phyloP scores from a whole-genome alignment of 495 filamentous ascomycete genomes.

The Penicillium odoratum region DNA sequence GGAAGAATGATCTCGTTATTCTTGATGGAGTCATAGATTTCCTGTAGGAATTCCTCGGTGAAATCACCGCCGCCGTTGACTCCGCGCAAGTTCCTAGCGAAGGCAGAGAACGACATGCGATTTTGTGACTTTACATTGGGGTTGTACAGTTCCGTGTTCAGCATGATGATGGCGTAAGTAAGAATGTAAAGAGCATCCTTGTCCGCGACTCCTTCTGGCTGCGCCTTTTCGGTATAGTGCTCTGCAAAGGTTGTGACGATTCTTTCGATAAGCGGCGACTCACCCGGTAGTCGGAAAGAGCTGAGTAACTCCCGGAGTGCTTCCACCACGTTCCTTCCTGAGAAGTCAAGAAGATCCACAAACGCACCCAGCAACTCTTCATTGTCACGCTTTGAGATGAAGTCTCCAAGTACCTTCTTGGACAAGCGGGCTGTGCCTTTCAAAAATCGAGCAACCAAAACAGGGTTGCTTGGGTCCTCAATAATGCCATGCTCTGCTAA shows the following conservation, averaged over 20 bases:
- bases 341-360: slow-evolving; percentile 82
- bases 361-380: slow-evolving; percentile 80
- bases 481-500: slow-evolving; percentile 84
- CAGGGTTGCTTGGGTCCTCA: slow-evolving; percentile 66
- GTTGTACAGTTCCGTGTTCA: slow-evolving; percentile 94
- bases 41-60: slow-evolving; percentile 77
- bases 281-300: slow-evolving; percentile 92
- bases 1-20: slow-evolving; percentile 93
- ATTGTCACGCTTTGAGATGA: slow-evolving; percentile 84
- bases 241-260: slow-evolving; percentile 85
- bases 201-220: slow-evolving; percentile 75
- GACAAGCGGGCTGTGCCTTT: slow-evolving; percentile 83
- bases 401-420: slow-evolving; percentile 90
- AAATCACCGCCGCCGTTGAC: slow-evolving; percentile 88
- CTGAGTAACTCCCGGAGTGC: slow-evolving; percentile 83
- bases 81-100: slow-evolving; percentile 83
- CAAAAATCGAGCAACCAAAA: slow-evolving; percentile 75
- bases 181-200: slow-evolving; percentile 89
- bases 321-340: slow-evolving; percentile 82
- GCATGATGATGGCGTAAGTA: slow-evolving; percentile 93
- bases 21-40: slow-evolving; percentile 89
- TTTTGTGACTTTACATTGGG: slow-evolving; percentile 78
- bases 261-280: slow-evolving; percentile 88
- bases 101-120: slow-evolving; percentile 80
- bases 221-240: slow-evolving; percentile 74